Evolutionary conservation across 768 basidiomycete genomes (phyloP), one percentile per base, ranked within the genome.

Genomic region (Tylopilus plumbeoviolaceoides): DNA sequence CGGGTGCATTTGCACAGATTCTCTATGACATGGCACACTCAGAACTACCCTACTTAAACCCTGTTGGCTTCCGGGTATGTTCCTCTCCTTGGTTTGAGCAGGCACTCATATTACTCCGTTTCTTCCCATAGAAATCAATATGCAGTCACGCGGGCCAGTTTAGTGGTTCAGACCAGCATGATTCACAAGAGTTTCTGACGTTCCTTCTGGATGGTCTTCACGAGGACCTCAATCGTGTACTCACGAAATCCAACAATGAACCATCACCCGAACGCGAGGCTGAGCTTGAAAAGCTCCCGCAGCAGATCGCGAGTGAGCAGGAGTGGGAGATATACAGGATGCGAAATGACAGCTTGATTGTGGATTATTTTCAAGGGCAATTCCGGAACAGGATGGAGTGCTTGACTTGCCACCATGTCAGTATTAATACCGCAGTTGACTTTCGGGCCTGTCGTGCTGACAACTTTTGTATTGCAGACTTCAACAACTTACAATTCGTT

Each of bases 301-400:
- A 84, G 7, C 90, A 94, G 65, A 79, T 97, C 58, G 94, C 94
- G 18, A 88, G 90, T 65, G 89, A 91, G 59, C 82, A 89, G 63
- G 95, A 98, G 71, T 99, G 95, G 95, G 77, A 82, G 56, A 80
- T 87, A 36, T 98, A 97, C 78, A 83, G 83, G 67, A 82, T 83
- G 74, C 80, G 91, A 51, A 93, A 98, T 65, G 92, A 99, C 66
- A 92, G 89, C 62, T 72, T 98, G 49, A 87, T 99, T 48, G 97
- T 98, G 27, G 95, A 98, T 70, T 90, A 87, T 65, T 98, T 99
- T 76, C 95, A 98, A 72, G 95, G 95, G 11, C 97, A 98, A 69
- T 98, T 97, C 69, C 77, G 91, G 57, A 98, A 88, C 72, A 78
- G 85, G 49, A 70, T 99, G 71, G 81, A 90, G 62, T 99, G 95